These are phyloP conservation scores for Prunus persica DNA, from an alignment of 306 rosid genomes.

Conservation along the genomic window DNA sequence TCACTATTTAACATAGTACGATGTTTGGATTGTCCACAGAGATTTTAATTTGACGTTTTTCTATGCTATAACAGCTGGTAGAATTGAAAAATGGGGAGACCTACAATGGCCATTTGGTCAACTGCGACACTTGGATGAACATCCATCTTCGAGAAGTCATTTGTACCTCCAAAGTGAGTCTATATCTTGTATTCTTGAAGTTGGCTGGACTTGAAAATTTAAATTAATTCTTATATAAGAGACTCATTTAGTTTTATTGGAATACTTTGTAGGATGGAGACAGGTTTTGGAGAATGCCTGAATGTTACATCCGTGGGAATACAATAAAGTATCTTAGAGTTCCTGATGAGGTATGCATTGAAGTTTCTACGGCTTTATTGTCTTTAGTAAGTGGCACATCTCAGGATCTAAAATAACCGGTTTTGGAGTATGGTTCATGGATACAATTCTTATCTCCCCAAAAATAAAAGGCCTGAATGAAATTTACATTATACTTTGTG, in stretches of 20 bases:
- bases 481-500: not conserved
- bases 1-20: not conserved
- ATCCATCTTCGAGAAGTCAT: conserved; percentile 98
- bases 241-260: not conserved
- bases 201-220: not conserved
- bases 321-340: conserved; percentile 95
- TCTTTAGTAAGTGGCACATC: not conserved
- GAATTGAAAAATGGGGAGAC: conserved; percentile 98
- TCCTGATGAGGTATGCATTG: conserved; percentile 80
- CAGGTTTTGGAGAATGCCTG: conserved; percentile 99
- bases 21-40: not conserved
- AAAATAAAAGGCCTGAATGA: not conserved
- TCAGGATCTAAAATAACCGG: not conserved
- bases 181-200: not conserved
- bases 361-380: not conserved
- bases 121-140: conserved; percentile 99
- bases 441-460: not conserved
- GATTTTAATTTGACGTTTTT: conserved; percentile 24
- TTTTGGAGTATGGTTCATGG: not conserved
- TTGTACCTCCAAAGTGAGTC: conserved; percentile 83
- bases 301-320: conserved; percentile 94
- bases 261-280: conserved; percentile 77
- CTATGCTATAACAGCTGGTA: conserved; percentile 63
- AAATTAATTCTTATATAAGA: not conserved
- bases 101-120: conserved; percentile 96